phyloP scores from a whole-genome alignment of 2,329 filamentous ascomycete genomes.

The Colletotrichum caudatum region DNA sequence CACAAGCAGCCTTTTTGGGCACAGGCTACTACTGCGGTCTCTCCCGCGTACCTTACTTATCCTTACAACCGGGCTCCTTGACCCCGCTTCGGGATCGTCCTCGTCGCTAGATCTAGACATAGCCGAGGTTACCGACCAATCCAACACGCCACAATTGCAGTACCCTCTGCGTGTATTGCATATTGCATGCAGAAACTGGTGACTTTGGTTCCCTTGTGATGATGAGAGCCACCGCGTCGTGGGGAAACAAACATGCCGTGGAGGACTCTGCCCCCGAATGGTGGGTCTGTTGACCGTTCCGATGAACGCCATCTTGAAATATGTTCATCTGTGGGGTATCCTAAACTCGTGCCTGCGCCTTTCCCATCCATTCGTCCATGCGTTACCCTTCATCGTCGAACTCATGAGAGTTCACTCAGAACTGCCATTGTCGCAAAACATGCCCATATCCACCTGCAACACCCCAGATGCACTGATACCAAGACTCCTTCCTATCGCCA shows the following conservation, averaged over 20 bases:
- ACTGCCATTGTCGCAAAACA: not conserved
- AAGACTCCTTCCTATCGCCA: not conserved
- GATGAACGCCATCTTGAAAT: constrained; percentile 20
- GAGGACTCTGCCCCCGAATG: constrained; percentile 1
- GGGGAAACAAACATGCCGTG: constrained; percentile 19
- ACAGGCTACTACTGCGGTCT: constrained; percentile 19
- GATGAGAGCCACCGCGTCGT: not conserved
- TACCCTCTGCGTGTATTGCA: constrained; percentile 2
- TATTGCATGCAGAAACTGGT: constrained; percentile 1
- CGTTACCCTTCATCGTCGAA: not conserved
- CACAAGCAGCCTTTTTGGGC: constrained; percentile 22
- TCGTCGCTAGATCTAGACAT: constrained; percentile 38
- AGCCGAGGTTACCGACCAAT: constrained; percentile 43
- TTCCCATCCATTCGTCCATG: not conserved
- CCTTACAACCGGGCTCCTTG: constrained; percentile 35
- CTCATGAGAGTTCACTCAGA: not conserved
- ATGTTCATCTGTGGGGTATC: constrained; percentile 33
- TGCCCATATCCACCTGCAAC: constrained; percentile 1
- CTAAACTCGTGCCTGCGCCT: constrained; percentile 1
- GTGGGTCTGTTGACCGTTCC: constrained; percentile 14
- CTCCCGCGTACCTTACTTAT: constrained; percentile 22
- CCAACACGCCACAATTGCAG: constrained; percentile 29
- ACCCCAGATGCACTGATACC: not conserved
- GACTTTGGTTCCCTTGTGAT: constrained; percentile 20
- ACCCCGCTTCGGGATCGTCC: constrained; percentile 43